These are phyloP conservation scores for Viridothelium virens DNA, from an alignment of 495 filamentous ascomycete species.

Conservation along the genomic window DNA sequence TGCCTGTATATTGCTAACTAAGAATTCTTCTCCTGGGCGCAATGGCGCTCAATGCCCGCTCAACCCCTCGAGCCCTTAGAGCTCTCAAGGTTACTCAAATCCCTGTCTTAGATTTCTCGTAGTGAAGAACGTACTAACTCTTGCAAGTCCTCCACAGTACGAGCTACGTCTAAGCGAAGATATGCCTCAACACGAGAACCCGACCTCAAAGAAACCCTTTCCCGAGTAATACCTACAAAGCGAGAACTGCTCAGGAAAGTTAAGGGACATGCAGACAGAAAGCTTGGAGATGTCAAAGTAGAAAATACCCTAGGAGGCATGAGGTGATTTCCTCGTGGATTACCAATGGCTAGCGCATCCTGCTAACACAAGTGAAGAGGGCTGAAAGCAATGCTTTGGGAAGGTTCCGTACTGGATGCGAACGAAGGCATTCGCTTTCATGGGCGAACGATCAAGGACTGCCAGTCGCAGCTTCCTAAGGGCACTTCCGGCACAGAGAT, in stretches of 20 bases:
- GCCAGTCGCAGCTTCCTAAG: slow-evolving; percentile 87
- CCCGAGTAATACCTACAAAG: slow-evolving; percentile 79
- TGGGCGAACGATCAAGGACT: slow-evolving; percentile 95
- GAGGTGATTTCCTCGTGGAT: slow-evolving; percentile 45
- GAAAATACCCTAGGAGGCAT: slow-evolving; percentile 91
- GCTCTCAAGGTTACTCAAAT: slow-evolving; percentile 44
- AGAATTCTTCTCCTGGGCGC: slow-evolving; percentile 17
- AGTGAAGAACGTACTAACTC: not conserved
- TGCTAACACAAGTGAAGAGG: slow-evolving; percentile 44
- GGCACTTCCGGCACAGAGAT: slow-evolving; percentile 92
- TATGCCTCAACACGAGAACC: slow-evolving; percentile 71
- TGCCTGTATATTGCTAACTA: not conserved
- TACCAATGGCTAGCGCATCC: not conserved
- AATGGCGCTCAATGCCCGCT: slow-evolving; percentile 47
- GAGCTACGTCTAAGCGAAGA: slow-evolving; percentile 32
- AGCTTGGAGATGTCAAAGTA: slow-evolving; percentile 87
- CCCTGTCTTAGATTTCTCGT: not conserved
- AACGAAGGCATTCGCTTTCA: slow-evolving; percentile 98
- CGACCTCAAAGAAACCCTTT: slow-evolving; percentile 78
- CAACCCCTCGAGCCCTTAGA: slow-evolving; percentile 43
- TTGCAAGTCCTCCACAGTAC: slow-evolving; percentile 14
- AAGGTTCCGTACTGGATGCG: slow-evolving; percentile 92
- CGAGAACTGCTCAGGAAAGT: slow-evolving; percentile 85
- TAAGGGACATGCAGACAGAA: slow-evolving; percentile 74
- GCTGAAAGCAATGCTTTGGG: slow-evolving; percentile 96